Conservation (phyloP, 805 yeast genomes). For the Yarrowia porcina region DNA sequence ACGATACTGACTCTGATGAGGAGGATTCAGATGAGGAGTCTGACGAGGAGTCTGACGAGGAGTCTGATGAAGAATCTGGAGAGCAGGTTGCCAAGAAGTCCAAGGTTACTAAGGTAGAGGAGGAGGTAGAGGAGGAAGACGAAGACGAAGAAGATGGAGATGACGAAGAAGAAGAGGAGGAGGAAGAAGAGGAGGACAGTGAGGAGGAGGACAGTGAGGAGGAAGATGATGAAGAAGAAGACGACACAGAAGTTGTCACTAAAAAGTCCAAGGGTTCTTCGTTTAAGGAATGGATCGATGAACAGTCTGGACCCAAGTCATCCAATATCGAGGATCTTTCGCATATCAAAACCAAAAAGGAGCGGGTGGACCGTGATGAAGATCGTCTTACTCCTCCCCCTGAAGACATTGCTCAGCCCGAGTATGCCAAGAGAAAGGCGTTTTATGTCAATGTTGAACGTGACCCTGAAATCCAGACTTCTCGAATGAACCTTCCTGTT, state of each 20-base stretch:
- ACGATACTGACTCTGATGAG: constrained; percentile 27
- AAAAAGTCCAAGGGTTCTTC: constrained; percentile 48
- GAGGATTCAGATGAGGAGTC: constrained; percentile 27
- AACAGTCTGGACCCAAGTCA: constrained; percentile 60
- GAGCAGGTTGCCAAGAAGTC: constrained; percentile 5
- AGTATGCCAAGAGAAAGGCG: constrained; percentile 53
- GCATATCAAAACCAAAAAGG: constrained; percentile 47
- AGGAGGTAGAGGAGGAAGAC: constrained; percentile 14
- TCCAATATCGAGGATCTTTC: constrained; percentile 55
- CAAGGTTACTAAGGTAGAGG: constrained; percentile 5
- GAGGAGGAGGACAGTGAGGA: constrained; percentile 29
- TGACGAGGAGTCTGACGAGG: constrained; percentile 27
- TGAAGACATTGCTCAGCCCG: constrained; percentile 57
- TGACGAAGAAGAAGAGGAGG: constrained; percentile 26
- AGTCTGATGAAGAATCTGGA: constrained; percentile 23
- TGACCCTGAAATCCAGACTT: constrained; percentile 59
- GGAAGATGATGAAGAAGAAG: constrained; percentile 31
- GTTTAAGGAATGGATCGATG: constrained; percentile 87
- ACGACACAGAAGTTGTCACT: constrained; percentile 22
- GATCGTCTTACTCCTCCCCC: constrained; percentile 70
- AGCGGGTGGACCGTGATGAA: constrained; percentile 59
- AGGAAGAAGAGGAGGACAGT: constrained; percentile 17
- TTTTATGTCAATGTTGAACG: constrained; percentile 67
- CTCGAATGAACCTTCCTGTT: constrained; percentile 77
- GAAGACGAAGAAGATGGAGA: constrained; percentile 35